A percentile compares a stretch with the other conserved stretches of the same genome.
phyloP scores from a whole-genome alignment of 2,329 filamentous ascomycete genomes.

The Microcyclospora pomicola region DNA sequence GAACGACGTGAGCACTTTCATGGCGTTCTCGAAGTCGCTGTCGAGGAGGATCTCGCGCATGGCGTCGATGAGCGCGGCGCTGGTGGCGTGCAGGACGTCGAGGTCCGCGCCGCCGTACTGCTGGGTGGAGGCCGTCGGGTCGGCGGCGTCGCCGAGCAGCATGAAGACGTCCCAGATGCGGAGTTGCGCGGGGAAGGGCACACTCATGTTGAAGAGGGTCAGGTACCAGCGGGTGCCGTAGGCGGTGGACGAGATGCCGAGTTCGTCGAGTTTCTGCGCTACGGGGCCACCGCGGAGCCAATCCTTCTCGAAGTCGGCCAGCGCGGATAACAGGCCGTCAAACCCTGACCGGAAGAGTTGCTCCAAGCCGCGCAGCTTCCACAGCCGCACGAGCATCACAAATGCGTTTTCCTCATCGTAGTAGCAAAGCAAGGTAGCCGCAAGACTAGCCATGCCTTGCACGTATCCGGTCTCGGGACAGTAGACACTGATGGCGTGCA shows the following conservation, averaged over 20 bases:
- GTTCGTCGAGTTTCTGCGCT: conserved; percentile 60
- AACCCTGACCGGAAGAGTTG: conserved; percentile 76
- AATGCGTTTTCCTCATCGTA: conserved; percentile 93
- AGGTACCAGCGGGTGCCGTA: conserved; percentile 97
- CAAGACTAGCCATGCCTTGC: conserved; percentile 91
- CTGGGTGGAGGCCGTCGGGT: conserved; percentile 26
- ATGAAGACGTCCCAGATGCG: conserved; percentile 98
- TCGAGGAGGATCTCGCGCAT: conserved; percentile 78
- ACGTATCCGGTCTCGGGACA: conserved; percentile 89
- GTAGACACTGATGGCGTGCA: conserved; percentile 84
- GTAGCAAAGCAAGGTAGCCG: conserved; percentile 86
- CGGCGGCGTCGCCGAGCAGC: conserved; percentile 61
- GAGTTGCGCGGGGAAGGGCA: conserved; percentile 86
- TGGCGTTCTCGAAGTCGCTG: conserved; percentile 91
- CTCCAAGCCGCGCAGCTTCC: conserved; percentile 76
- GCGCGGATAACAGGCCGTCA: conserved; percentile 68
- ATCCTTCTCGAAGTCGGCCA: conserved; percentile 69
- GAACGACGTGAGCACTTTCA: conserved; percentile 93
- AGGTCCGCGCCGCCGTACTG: conserved; percentile 49
- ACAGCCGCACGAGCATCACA: conserved; percentile 90
- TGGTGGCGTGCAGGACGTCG: conserved; percentile 79
- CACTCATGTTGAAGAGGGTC: conserved; percentile 91
- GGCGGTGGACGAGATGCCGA: conserved; percentile 73
- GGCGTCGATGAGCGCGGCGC: conserved; percentile 79
- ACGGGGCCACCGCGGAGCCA: conserved; percentile 74